These are phyloP conservation scores for Pleurotus salmoneostramineus DNA, from an alignment of 768 basidiomycete species.

Conservation along the genomic window DNA sequence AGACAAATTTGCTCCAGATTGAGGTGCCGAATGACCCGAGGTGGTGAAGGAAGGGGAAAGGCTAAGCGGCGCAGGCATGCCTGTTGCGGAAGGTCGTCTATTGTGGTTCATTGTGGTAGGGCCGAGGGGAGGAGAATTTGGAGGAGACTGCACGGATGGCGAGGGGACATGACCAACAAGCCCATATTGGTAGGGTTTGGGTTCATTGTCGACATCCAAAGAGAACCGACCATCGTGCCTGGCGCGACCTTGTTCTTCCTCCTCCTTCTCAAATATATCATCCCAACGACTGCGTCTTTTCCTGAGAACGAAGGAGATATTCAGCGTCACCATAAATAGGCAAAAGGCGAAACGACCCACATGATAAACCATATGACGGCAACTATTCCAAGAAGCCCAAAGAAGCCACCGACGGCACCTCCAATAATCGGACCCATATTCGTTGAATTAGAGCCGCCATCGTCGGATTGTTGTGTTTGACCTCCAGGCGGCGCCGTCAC, in stretches of 20 bases:
- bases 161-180: slow-evolving; percentile 45
- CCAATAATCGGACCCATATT: slow-evolving; percentile 47
- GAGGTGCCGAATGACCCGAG: slow-evolving; percentile 16
- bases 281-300: slow-evolving; percentile 47
- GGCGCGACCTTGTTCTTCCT: slow-evolving; percentile 23
- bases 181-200: slow-evolving; percentile 62
- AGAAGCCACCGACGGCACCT: slow-evolving; percentile 50
- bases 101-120: slow-evolving; percentile 16
- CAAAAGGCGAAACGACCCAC: slow-evolving; percentile 23
- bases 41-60: slow-evolving; percentile 19
- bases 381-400: slow-evolving; percentile 43
- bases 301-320: slow-evolving; percentile 9
- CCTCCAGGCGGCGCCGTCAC: slow-evolving; percentile 9
- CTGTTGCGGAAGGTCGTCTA: slow-evolving; percentile 19
- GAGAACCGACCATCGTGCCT: slow-evolving; percentile 22
- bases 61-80: slow-evolving; percentile 20
- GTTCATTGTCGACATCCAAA: slow-evolving; percentile 31
- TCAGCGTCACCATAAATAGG: slow-evolving; percentile 6
- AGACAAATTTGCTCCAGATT: slow-evolving; percentile 17
- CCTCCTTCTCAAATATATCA: slow-evolving; percentile 49
- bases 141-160: slow-evolving; percentile 29
- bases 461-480: slow-evolving; percentile 9
- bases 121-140: slow-evolving; percentile 24
- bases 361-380: slow-evolving; percentile 45
- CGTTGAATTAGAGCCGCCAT: slow-evolving; percentile 9